A percentile compares a stretch with the other conserved stretches of the same genome.
Conservation (phyloP, 192 early-diverging fungal species). For the Chytriomyces hyalinus region DNA sequence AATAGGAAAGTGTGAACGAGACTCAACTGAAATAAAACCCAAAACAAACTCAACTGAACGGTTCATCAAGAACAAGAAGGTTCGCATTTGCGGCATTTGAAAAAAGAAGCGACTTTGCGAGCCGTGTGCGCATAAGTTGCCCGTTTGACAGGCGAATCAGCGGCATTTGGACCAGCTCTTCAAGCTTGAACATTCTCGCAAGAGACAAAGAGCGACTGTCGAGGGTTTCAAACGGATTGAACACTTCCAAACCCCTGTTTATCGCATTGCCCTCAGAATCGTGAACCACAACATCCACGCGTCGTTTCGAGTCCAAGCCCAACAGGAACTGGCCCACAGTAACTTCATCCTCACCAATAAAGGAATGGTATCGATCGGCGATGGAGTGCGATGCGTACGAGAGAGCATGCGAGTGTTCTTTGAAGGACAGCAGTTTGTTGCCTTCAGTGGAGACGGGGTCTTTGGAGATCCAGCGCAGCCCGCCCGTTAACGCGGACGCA, state of each 20-base stretch:
- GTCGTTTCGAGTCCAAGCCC: neutral
- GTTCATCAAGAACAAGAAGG: constrained; percentile 54
- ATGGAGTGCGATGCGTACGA: constrained; percentile 44
- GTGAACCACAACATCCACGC: constrained; percentile 1
- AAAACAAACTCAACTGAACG: constrained; percentile 54
- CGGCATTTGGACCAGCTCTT: constrained; percentile 10
- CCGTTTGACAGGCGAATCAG: constrained; percentile 28
- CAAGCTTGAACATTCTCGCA: constrained; percentile 37
- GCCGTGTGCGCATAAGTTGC: constrained; percentile 26
- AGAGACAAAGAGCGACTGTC: neutral
- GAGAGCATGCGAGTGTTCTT: constrained; percentile 31
- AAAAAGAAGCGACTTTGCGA: constrained; percentile 22
- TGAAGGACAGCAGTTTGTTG: constrained; percentile 35
- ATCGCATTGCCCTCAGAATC: neutral
- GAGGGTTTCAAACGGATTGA: neutral
- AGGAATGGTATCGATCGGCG: constrained; percentile 57
- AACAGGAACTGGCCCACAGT: constrained; percentile 25
- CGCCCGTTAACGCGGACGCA: constrained; percentile 29
- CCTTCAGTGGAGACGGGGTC: constrained; percentile 34
- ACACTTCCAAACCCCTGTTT: neutral
- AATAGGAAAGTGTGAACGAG: neutral
- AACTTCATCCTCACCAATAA: constrained; percentile 42
- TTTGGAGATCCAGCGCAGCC: constrained; percentile 37
- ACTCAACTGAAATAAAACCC: neutral
- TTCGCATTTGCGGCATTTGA: constrained; percentile 9